Conservation (phyloP, 2,329 filamentous ascomycete species). For the Trichoderma lentiforme region DNA sequence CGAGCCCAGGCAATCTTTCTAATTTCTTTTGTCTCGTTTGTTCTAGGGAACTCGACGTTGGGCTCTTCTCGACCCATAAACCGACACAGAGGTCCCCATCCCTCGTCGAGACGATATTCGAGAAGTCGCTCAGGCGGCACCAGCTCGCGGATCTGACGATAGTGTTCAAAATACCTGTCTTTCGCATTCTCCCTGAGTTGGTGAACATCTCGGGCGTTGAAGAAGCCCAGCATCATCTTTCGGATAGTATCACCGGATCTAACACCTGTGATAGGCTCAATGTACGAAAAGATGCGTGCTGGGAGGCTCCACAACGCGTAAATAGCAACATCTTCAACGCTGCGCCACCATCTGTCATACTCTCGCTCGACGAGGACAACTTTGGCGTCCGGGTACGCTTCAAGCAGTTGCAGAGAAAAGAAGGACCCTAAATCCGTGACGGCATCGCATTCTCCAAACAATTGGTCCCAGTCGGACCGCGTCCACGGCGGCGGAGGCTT, state of each 20-base stretch:
- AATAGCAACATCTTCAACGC: conserved; percentile 31
- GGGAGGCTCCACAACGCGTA: conserved; percentile 25
- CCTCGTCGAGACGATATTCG: conserved; percentile 32
- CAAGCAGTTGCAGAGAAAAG: conserved; percentile 30
- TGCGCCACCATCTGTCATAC: conserved; percentile 32
- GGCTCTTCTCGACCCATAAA: conserved; percentile 36
- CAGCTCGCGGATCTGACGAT: conserved; percentile 28
- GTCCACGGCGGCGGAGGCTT: conserved; percentile 29
- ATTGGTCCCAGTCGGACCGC: conserved; percentile 32
- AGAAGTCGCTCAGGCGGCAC: conserved; percentile 28
- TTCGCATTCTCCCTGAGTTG: conserved; percentile 26
- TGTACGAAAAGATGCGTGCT: conserved; percentile 21
- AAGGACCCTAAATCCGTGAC: conserved; percentile 30
- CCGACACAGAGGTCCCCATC: conserved; percentile 37
- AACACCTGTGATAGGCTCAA: conserved; percentile 33
- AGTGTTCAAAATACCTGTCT: conserved; percentile 30
- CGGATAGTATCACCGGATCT: conserved; percentile 25
- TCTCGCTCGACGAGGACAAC: conserved; percentile 33
- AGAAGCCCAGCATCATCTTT: conserved; percentile 31
- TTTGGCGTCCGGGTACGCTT: conserved; percentile 33
- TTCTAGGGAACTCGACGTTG: conserved; percentile 29
- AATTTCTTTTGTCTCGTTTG: conserved; percentile 31
- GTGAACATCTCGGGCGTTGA: conserved; percentile 23
- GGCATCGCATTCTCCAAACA: conserved; percentile 31
- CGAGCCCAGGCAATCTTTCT: not conserved